Percentiles rank a stretch among this genome's conserved stretches.
These are phyloP conservation scores for Mycotypha africana DNA, from an alignment of 371 early-diverging fungal species.

Conservation along the genomic window DNA sequence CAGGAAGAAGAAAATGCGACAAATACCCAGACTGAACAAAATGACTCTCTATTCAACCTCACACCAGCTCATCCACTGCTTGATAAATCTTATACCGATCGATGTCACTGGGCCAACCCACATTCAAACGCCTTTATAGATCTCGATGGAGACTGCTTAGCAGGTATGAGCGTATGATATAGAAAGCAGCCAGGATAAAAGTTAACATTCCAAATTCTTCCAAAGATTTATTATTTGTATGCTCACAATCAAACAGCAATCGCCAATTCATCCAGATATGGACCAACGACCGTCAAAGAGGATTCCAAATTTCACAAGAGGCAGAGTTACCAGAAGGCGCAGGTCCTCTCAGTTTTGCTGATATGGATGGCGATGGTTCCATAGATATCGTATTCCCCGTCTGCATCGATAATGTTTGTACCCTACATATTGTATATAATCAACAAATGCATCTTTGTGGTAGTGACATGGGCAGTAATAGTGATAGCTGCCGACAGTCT, in stretches of 20 bases:
- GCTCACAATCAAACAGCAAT: constrained; percentile 40
- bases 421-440: constrained; percentile 79
- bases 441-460: constrained; percentile 77
- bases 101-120: constrained; percentile 67
- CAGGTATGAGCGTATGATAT: constrained; percentile 36
- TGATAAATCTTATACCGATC: constrained; percentile 15
- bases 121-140: constrained; percentile 92
- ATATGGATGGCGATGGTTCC: constrained; percentile 89
- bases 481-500: constrained; percentile 52
- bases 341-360: constrained; percentile 86
- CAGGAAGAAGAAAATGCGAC: constrained; percentile 9
- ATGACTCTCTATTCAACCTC: too few species aligned
- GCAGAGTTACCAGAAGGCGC: constrained; percentile 62
- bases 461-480: constrained; percentile 6
- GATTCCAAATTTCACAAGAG: constrained; percentile 54
- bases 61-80: constrained; percentile 22
- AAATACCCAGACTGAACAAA: too few species aligned
- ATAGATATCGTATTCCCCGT: constrained; percentile 80
- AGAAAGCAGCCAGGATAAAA: not conserved
- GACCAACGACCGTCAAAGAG: constrained; percentile 57
- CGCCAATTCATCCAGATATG: constrained; percentile 70
- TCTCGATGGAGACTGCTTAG: constrained; percentile 86
- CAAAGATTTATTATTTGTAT: constrained; percentile 80
- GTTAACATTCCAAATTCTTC: not conserved
- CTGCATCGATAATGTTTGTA: constrained; percentile 48